phyloP scores from a whole-genome alignment of 2,329 filamentous ascomycete genomes.

The Chalaropsis thielavioides region DNA sequence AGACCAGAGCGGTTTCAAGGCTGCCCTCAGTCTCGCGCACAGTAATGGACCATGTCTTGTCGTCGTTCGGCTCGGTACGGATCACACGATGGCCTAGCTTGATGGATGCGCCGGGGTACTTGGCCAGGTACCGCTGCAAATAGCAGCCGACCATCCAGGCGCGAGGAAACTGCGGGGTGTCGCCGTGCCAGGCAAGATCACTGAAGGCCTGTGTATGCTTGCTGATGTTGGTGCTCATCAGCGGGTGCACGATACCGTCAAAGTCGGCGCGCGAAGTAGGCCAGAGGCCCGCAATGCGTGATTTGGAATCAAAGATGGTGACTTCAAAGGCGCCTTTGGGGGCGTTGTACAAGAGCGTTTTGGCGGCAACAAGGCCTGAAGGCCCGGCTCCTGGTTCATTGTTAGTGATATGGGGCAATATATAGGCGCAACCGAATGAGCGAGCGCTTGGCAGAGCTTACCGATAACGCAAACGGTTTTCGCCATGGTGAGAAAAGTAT shows the following conservation, averaged over 20 bases:
- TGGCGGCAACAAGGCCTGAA: conserved; percentile 54
- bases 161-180: conserved; percentile 51
- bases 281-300: conserved; percentile 66
- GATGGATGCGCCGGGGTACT: conserved; percentile 36
- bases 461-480: conserved; percentile 31
- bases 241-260: conserved; percentile 44
- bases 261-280: conserved; percentile 37
- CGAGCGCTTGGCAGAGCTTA: conserved; percentile 19
- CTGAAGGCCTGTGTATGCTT: conserved; percentile 59
- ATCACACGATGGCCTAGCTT: conserved; percentile 36
- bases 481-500: conserved; percentile 22
- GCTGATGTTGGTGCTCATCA: conserved; percentile 62
- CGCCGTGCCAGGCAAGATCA: conserved; percentile 55
- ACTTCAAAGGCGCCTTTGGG: conserved; percentile 45
- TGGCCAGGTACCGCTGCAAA: conserved; percentile 46
- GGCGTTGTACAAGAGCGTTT: conserved; percentile 51
- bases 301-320: conserved; percentile 52
- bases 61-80: conserved; percentile 25
- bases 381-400: conserved; percentile 46
- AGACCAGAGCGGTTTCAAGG: conserved; percentile 33
- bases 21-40: conserved; percentile 23
- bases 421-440: not conserved
- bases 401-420: conserved; percentile 3
- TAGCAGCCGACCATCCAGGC: conserved; percentile 68
- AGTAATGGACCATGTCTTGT: conserved; percentile 30